Percentiles rank a stretch among this genome's conserved stretches.
phyloP scores from a whole-genome alignment of 805 yeast species.

The Candida takata region DNA sequence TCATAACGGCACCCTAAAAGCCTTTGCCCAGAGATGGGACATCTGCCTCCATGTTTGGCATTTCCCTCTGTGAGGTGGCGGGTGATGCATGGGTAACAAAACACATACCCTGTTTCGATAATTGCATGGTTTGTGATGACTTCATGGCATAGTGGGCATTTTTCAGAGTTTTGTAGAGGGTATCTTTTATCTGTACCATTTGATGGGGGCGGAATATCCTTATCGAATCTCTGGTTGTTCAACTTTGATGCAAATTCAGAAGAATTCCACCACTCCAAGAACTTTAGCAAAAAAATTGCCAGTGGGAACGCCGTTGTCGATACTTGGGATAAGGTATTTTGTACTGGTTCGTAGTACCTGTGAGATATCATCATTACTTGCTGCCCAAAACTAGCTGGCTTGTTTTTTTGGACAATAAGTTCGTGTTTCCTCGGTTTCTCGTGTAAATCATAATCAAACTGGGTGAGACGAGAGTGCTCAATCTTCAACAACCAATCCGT shows the following conservation, averaged over 20 bases:
- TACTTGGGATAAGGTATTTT: slow-evolving; percentile 12
- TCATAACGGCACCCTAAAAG: slow-evolving; percentile 67
- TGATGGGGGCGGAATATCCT: slow-evolving; percentile 35
- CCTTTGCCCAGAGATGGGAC: slow-evolving; percentile 75
- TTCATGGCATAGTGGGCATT: slow-evolving; percentile 67
- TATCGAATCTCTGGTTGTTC: slow-evolving; percentile 37
- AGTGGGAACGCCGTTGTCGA: slow-evolving; percentile 57
- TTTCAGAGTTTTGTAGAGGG: slow-evolving; percentile 26
- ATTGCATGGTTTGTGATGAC: slow-evolving; percentile 72
- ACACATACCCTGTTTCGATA: slow-evolving; percentile 87
- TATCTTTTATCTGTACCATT: background rate
- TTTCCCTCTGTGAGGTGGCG: slow-evolving; percentile 46
- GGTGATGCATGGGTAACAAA: slow-evolving; percentile 82
- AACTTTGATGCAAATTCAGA: slow-evolving; percentile 61
- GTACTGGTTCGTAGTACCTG: slow-evolving; percentile 13
- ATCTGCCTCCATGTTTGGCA: slow-evolving; percentile 52
- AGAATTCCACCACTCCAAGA: slow-evolving; percentile 90
- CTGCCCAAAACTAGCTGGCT: slow-evolving; percentile 24
- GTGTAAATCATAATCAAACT: slow-evolving; percentile 22
- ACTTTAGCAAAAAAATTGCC: slow-evolving; percentile 73
- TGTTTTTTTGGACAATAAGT: slow-evolving; percentile 1
- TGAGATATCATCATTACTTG: slow-evolving; percentile 9
- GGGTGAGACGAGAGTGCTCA: slow-evolving; percentile 43
- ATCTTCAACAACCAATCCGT: slow-evolving; percentile 55
- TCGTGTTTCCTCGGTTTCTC: slow-evolving; percentile 6